A percentile compares a stretch with the other conserved stretches of the same genome.
These are phyloP conservation scores for Poa annua DNA, from an alignment of 176 grass and related monocot genomes.

Conservation along the genomic window DNA sequence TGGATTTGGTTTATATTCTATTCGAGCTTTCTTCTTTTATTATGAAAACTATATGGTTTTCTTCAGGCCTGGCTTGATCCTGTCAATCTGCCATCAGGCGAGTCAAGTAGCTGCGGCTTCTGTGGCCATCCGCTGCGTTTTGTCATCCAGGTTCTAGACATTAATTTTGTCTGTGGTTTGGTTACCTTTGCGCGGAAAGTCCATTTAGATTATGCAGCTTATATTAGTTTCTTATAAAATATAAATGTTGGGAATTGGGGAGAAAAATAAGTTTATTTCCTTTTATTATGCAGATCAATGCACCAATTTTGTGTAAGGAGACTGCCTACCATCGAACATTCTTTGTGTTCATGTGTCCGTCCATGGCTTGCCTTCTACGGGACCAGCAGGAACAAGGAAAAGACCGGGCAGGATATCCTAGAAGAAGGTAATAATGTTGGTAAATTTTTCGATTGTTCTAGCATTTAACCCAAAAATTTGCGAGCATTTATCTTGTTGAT, in stretches of 20 bases:
- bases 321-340: conserved; percentile 66
- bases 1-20: background rate
- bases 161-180: background rate
- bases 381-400: conserved; percentile 89
- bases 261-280: background rate
- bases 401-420: conserved; percentile 48
- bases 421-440: conserved; percentile 61
- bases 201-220: too few species aligned
- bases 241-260: background rate
- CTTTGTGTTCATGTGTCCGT: conserved; percentile 83
- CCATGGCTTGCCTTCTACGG: conserved; percentile 69
- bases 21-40: background rate
- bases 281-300: conserved; percentile 61
- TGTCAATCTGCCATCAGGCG: conserved; percentile 58
- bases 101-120: conserved; percentile 58
- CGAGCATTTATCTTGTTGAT: conserved; percentile 40
- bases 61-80: conserved; percentile 80
- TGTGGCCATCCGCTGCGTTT: conserved; percentile 76
- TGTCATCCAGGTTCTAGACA: conserved; percentile 65
- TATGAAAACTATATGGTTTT: background rate
- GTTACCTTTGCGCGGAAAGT: too few species aligned
- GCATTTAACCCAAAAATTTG: background rate
- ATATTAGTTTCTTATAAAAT: too few species aligned
- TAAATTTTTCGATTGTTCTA: background rate
- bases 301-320: conserved; percentile 37